Percentiles rank a stretch among this genome's conserved stretches.
Conservation (phyloP, 2,329 filamentous ascomycete genomes). For the Fusarium odoratissimum region DNA sequence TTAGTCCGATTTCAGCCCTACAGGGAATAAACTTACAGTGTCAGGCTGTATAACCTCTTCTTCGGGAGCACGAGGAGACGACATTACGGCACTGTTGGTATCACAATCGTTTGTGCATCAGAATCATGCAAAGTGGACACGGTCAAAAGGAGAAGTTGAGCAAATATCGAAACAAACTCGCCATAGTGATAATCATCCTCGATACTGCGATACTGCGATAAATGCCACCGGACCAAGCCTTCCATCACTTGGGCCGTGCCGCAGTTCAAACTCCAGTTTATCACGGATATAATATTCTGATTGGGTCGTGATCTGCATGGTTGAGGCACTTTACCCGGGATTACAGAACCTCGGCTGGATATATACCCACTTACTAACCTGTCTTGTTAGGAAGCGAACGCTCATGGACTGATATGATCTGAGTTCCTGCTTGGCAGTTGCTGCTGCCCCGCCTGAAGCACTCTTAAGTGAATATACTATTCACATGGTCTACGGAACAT, state of each 20-base stretch:
- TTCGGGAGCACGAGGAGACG: neutral
- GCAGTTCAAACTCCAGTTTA: conserved; percentile 1
- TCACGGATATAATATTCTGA: neutral
- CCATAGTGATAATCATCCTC: neutral
- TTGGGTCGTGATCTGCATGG: conserved; percentile 4
- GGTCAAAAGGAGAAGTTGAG: neutral
- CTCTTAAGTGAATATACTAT: conserved; percentile 17
- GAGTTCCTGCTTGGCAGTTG: neutral
- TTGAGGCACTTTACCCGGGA: neutral
- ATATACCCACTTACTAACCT: conserved; percentile 4
- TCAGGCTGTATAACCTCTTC: conserved; percentile 8
- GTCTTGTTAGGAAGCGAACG: neutral
- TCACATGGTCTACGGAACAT: neutral
- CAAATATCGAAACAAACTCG: neutral
- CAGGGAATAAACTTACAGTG: neutral
- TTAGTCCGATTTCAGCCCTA: neutral
- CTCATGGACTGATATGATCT: neutral
- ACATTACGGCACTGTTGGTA: neutral
- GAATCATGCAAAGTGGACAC: neutral
- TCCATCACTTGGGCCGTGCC: neutral
- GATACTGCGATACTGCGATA: conserved; percentile 10
- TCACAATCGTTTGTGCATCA: neutral
- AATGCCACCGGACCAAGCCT: neutral
- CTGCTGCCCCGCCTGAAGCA: conserved; percentile 16
- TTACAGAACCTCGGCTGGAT: neutral